phyloP scores from a whole-genome alignment of 1,284 basidiomycete species.

The Anthracocystis panici-leucophaei region DNA sequence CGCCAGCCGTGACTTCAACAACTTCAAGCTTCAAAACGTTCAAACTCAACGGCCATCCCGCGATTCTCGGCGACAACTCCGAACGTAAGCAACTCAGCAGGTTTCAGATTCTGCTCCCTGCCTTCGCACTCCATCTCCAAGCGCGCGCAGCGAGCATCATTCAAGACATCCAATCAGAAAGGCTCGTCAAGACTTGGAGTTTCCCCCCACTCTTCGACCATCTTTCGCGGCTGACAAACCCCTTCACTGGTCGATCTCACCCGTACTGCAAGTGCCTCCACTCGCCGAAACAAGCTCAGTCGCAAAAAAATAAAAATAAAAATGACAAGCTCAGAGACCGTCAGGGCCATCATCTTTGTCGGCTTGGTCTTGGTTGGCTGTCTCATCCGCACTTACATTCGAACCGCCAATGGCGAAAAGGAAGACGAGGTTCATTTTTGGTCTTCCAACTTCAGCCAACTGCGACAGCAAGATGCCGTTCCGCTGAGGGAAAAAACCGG shows the following conservation, averaged over 20 bases:
- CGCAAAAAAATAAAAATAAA: no score
- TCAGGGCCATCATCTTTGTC: constrained; percentile 40
- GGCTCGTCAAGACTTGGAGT: no score
- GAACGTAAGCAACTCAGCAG: no score
- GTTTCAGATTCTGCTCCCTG: no score
- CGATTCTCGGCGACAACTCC: no score
- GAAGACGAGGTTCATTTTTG: constrained; percentile 47
- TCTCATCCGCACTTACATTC: constrained; percentile 48
- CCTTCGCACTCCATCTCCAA: no score
- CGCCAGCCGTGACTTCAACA: no score
- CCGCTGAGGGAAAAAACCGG: not conserved
- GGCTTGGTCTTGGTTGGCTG: constrained; percentile 39
- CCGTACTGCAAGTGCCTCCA: not conserved
- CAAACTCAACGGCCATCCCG: no score
- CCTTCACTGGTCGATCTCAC: not conserved
- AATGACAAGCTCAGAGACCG: constrained; percentile 43
- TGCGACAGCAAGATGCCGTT: constrained; percentile 2
- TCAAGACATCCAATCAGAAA: no score
- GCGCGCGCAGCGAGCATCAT: no score
- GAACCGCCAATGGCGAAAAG: constrained; percentile 46
- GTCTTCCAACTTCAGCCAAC: constrained; percentile 37
- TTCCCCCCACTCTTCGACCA: not conserved
- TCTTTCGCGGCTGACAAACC: not conserved
- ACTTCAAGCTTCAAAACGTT: no score
- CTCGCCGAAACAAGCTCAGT: constrained; percentile 1